Evolutionary conservation across 371 early-diverging fungal species (phyloP), one percentile per base, ranked within the genome.

Genomic region (Chytridium lagenaria): DNA sequence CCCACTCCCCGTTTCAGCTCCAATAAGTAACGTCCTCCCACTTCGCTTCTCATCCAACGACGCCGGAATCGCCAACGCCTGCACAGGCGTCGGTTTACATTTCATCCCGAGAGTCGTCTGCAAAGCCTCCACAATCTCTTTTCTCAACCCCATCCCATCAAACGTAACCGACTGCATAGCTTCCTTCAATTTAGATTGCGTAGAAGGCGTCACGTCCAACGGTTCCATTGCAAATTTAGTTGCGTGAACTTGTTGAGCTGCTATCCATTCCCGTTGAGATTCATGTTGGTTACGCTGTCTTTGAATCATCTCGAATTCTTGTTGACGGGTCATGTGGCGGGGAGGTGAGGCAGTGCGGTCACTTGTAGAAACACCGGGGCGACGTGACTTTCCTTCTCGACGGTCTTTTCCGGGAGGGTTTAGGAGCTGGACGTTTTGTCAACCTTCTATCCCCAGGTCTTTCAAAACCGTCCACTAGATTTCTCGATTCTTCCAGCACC

Each of bases 21-120:
- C 98, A 57, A 92, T 88, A 26, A 99, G 80, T 30, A 82, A 26
- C 19, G 73, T 67, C 31, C 50, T 38, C 1, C 63, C 61, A 5
- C 68, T 67, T 28, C 66, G 36, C 39, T 2, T 22, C 16, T 36
- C 16, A 23, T 71, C 31, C 40, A 84, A 30, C 1, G 82, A 81
- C 34, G 86, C 85, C 49, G 84, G 81, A 52, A 98, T 94, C 5
- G 92, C 90, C 65, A 95, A 83, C 0, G 95, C 91, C 79, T 99
- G 98, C 59, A 98, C 95, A 72, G 93, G 92, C 2, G 98, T 96
- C 16, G 98, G 97, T 68, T 82, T 80, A 2, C 50, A 40, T 73
- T 16, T 75, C 72, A 65, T 80, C 77, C 50, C 87, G 39, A 83
- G 75, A 59, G 80, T 59, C 37, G 80, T 75, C 34, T 77, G 65